These are phyloP conservation scores for Dendrocalamus latiflorus DNA, from an alignment of 202 grass and related monocot genomes.

Conservation along the genomic window DNA sequence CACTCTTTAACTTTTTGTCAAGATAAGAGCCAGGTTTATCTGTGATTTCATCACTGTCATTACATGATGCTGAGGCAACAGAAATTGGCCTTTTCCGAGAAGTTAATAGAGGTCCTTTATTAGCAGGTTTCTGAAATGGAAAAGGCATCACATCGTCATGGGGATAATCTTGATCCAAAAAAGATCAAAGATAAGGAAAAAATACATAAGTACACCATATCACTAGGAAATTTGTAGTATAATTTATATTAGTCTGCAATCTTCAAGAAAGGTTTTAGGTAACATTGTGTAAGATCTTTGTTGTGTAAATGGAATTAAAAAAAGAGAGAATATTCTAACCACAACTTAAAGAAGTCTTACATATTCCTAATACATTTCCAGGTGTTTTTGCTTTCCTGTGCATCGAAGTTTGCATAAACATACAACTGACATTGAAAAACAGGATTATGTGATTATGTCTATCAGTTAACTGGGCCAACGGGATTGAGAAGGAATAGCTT, in stretches of 20 bases:
- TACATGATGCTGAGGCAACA: neutral
- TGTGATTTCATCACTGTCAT: constrained; percentile 5
- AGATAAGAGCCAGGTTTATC: neutral
- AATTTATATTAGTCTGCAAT: too few relatives aligned
- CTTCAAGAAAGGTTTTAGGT: neutral
- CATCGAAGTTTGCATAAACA: neutral
- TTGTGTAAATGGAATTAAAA: neutral
- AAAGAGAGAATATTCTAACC: neutral
- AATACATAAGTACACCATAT: too few relatives aligned
- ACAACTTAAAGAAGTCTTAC: neutral
- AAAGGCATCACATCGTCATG: neutral
- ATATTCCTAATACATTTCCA: neutral
- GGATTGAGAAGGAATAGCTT: neutral
- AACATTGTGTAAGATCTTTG: neutral
- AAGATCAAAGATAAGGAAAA: too few relatives aligned
- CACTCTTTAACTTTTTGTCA: constrained; percentile 6
- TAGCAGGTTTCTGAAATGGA: constrained; percentile 25
- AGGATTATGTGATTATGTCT: too few relatives aligned
- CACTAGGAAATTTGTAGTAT: too few relatives aligned
- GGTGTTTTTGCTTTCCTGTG: neutral
- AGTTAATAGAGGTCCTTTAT: neutral
- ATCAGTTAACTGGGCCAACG: neutral
- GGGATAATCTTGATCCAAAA: constrained; percentile 2
- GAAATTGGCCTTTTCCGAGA: constrained; percentile 5
- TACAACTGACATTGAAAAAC: neutral